Conservation (phyloP, 371 early-diverging fungal genomes). For the Funneliformis caledonium region DNA sequence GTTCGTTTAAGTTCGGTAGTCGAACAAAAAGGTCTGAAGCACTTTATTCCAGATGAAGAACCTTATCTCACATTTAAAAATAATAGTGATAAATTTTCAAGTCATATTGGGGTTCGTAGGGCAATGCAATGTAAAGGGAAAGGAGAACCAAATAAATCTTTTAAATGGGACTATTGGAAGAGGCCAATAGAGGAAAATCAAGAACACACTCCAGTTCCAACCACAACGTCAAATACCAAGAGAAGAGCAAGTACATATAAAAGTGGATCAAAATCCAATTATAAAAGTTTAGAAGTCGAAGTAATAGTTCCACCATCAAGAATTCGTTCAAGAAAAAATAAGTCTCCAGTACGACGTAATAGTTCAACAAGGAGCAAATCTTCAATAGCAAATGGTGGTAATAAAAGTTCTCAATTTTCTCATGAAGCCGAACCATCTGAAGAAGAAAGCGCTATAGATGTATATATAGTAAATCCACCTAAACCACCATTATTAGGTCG, state of each 20-base stretch:
- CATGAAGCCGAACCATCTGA: not conserved
- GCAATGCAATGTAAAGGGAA: constrained; percentile 48
- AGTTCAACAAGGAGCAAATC: not conserved
- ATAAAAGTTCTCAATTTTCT: not conserved
- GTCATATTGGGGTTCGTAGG: constrained; percentile 32
- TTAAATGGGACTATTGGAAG: constrained; percentile 44
- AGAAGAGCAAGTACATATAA: constrained; percentile 16
- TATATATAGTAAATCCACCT: not conserved
- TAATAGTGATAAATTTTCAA: constrained; percentile 9
- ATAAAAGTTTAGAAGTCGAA: not conserved
- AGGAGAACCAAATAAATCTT: constrained; percentile 45
- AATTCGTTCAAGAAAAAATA: constrained; percentile 6
- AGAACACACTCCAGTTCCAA: not conserved
- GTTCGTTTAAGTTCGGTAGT: constrained; percentile 8
- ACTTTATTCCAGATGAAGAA: constrained; percentile 12
- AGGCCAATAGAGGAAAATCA: constrained; percentile 11
- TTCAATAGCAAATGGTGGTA: not conserved
- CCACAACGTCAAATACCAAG: not conserved
- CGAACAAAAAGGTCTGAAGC: constrained; percentile 23
- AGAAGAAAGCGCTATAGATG: not conserved
- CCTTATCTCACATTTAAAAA: constrained; percentile 25
- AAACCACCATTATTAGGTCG: not conserved
- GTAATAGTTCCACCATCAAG: not conserved
- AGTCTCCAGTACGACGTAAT: not conserved
- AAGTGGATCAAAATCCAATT: not conserved